These are phyloP conservation scores for Penicillium sp. DNA, from an alignment of 2,329 filamentous ascomycete species.

Conservation along the genomic window DNA sequence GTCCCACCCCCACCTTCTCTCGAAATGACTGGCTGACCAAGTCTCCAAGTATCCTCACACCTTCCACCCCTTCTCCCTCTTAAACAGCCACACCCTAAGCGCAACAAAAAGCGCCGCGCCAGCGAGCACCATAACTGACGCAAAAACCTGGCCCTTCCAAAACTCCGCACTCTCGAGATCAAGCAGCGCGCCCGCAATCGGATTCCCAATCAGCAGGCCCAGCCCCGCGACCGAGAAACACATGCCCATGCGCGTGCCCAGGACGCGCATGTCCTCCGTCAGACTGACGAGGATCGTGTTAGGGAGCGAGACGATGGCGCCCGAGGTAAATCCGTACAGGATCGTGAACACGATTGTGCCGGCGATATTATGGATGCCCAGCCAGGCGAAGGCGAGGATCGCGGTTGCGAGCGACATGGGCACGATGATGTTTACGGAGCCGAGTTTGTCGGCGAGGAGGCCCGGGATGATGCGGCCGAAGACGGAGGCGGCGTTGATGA, in stretches of 20 bases:
- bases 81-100: not conserved
- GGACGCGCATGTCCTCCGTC: constrained; percentile 32
- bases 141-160: not conserved
- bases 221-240: constrained; percentile 33
- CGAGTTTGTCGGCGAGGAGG: constrained; percentile 55
- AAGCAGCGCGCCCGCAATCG: constrained; percentile 23
- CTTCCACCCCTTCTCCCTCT: not conserved
- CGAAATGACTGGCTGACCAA: too few species aligned
- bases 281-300: constrained; percentile 42
- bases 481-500: constrained; percentile 54
- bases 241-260: constrained; percentile 52
- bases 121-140: not conserved
- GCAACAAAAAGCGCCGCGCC: not conserved
- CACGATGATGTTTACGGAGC: constrained; percentile 50
- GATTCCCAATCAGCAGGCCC: constrained; percentile 31
- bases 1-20: too few species aligned
- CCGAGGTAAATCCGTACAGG: constrained; percentile 48
- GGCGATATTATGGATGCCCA: constrained; percentile 30
- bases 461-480: constrained; percentile 59
- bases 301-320: constrained; percentile 46
- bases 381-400: constrained; percentile 41
- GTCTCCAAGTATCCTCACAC: too few species aligned
- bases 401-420: constrained; percentile 34
- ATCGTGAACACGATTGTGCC: constrained; percentile 40
- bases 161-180: not conserved